These are phyloP conservation scores for Solanum aculeatissimum DNA, from an alignment of 305 asterid genomes.

Conservation along the genomic window DNA sequence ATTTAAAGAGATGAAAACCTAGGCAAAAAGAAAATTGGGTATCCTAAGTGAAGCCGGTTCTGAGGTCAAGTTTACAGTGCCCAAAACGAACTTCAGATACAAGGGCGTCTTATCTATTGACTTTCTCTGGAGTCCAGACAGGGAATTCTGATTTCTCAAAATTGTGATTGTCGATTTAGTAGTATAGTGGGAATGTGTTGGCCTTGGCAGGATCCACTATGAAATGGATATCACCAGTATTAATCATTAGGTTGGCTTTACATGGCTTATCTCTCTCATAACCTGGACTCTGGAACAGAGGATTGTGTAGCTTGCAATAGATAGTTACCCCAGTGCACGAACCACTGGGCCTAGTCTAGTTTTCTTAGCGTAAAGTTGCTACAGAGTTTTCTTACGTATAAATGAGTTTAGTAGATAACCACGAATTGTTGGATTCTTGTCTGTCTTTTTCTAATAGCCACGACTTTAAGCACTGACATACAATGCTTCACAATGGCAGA, in stretches of 20 bases:
- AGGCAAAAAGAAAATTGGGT: not conserved
- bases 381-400: not conserved
- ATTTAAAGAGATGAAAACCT: not conserved
- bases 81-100: not conserved
- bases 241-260: not conserved
- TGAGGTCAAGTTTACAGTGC: not conserved
- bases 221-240: not conserved
- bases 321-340: not conserved
- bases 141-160: not conserved
- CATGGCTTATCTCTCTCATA: not conserved
- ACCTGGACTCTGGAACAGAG: not conserved
- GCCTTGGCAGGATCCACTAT: not conserved
- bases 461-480: not conserved
- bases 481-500: not conserved
- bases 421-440: not conserved
- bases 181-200: not conserved
- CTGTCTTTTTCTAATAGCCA: not conserved
- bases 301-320: not conserved
- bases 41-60: not conserved
- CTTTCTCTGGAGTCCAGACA: not conserved
- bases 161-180: not conserved
- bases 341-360: not conserved
- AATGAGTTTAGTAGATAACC: not conserved
- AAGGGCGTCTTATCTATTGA: not conserved
- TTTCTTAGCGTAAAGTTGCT: not conserved